These are phyloP conservation scores for Saxophila tyrrhenica DNA, from an alignment of 495 filamentous ascomycete genomes.

Conservation along the genomic window DNA sequence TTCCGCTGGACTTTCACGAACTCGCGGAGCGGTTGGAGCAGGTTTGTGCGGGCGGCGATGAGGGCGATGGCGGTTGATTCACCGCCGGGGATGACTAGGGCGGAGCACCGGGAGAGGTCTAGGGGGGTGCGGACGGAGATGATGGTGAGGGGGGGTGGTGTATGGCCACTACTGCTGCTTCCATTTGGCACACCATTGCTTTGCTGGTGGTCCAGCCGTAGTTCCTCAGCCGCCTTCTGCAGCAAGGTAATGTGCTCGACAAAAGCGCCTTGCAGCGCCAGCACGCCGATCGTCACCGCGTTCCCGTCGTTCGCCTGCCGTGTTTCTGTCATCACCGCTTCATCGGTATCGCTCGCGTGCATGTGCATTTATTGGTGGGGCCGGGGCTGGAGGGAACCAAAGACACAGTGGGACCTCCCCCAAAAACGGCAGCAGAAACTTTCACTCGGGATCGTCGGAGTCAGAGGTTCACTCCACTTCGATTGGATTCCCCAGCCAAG, in stretches of 20 bases:
- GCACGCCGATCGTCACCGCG: slow-evolving; percentile 59
- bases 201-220: not conserved
- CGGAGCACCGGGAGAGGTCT: slow-evolving; percentile 64
- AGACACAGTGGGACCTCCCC: not conserved
- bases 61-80: slow-evolving; percentile 91
- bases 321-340: slow-evolving; percentile 1
- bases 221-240: slow-evolving; percentile 44
- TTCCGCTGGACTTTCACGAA: slow-evolving; percentile 88
- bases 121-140: slow-evolving; percentile 66
- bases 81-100: slow-evolving; percentile 81
- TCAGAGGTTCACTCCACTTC: no score
- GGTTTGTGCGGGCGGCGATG: slow-evolving; percentile 64
- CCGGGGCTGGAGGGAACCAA: no score
- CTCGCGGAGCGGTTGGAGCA: slow-evolving; percentile 74
- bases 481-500: not conserved
- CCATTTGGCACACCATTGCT: not conserved
- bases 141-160: slow-evolving; percentile 24
- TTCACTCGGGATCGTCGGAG: not conserved
- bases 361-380: not conserved
- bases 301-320: not conserved
- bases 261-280: slow-evolving; percentile 92
- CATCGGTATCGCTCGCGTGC: not conserved
- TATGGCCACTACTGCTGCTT: no score
- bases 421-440: not conserved
- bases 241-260: slow-evolving; percentile 75